A percentile compares a stretch with the other conserved stretches of the same genome.
Evolutionary conservation across 805 yeast species (phyloP).

Genomic region (Nakazawaea peltata): DNA sequence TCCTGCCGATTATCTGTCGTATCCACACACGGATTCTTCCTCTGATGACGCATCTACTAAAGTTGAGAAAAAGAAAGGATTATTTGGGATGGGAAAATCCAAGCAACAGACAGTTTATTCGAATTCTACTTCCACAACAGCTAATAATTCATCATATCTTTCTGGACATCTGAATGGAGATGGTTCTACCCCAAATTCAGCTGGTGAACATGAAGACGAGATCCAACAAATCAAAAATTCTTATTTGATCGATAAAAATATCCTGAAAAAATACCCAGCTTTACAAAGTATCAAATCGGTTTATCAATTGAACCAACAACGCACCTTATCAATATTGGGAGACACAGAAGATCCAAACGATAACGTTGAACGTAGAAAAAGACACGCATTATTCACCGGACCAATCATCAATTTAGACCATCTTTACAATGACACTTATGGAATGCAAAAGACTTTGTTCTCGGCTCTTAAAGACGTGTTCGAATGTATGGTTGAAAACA

Average conservation of each 20-base stretch:
- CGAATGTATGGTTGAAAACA: conserved; percentile 72
- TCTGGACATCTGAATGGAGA: conserved; percentile 12
- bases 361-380: conserved; percentile 65
- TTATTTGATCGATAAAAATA: conserved; percentile 8
- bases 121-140: conserved; percentile 4
- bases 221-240: not conserved
- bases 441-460: conserved; percentile 40
- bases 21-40: not conserved
- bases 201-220: not conserved
- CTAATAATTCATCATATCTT: conserved; percentile 7
- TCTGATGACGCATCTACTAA: not conserved
- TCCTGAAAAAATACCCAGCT: conserved; percentile 20
- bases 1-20: not conserved
- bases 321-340: conserved; percentile 37
- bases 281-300: conserved; percentile 27
- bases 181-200: not conserved
- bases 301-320: conserved; percentile 31
- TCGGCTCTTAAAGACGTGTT: conserved; percentile 77
- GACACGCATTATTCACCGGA: conserved; percentile 69
- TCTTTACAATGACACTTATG: conserved; percentile 44
- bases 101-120: conserved; percentile 2
- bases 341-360: conserved; percentile 31
- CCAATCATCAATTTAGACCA: conserved; percentile 82
- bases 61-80: conserved; percentile 6
- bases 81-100: conserved; percentile 11